phyloP scores from a whole-genome alignment of 768 basidiomycete genomes.

The Lentinula aciculospora region DNA sequence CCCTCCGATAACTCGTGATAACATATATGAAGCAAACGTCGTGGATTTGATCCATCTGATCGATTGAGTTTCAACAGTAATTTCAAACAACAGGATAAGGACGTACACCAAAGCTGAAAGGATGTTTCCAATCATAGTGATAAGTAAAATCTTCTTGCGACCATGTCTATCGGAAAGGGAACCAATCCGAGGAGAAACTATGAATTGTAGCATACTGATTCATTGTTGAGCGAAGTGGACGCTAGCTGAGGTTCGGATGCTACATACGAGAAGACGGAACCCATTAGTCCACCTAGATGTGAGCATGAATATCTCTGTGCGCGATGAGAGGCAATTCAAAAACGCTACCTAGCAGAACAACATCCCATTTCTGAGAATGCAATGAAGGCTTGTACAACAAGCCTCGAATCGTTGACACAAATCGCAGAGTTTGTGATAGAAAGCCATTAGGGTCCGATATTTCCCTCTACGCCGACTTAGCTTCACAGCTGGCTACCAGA shows the following conservation, averaged over 20 bases:
- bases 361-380: conserved; percentile 83
- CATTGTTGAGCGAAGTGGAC: conserved; percentile 28
- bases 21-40: conserved; percentile 83
- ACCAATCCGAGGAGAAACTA: conserved; percentile 80
- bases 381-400: conserved; percentile 52
- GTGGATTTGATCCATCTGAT: conserved; percentile 86
- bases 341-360: conserved; percentile 75
- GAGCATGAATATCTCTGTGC: background rate
- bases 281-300: conserved; percentile 75
- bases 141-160: conserved; percentile 73
- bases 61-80: background rate
- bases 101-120: conserved; percentile 81
- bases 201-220: conserved; percentile 70
- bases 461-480: conserved; percentile 51
- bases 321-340: background rate
- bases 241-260: conserved; percentile 9
- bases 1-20: conserved; percentile 88
- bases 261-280: conserved; percentile 86
- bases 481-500: background rate
- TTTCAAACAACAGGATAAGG: background rate
- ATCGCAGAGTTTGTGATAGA: conserved; percentile 61
- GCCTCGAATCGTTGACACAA: conserved; percentile 63
- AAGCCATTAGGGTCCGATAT: conserved; percentile 64
- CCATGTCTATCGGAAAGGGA: conserved; percentile 87
- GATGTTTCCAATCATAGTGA: conserved; percentile 92